Conservation (phyloP, 176 grass and related monocot species). For the Leersia perrieri region DNA sequence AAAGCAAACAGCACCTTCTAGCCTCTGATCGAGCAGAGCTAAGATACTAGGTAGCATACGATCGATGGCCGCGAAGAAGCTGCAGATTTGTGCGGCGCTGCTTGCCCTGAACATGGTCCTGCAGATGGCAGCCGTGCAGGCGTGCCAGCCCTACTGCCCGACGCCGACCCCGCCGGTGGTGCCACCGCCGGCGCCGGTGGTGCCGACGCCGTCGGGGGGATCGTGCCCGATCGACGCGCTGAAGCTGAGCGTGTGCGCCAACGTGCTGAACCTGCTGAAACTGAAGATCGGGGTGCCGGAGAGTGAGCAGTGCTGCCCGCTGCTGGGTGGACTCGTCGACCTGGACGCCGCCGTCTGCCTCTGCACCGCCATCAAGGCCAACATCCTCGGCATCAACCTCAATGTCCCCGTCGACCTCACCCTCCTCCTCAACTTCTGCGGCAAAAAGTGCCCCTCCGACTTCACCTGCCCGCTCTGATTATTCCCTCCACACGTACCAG, state of each 20-base stretch:
- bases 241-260: conserved; percentile 37
- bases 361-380: conserved; percentile 56
- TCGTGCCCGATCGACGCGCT: conserved; percentile 43
- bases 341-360: conserved; percentile 58
- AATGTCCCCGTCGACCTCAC: conserved; percentile 48
- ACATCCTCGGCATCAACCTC: conserved; percentile 55
- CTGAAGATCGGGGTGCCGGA: conserved; percentile 20
- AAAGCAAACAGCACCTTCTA: too few relatives aligned
- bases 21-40: too few relatives aligned
- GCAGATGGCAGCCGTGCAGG: neutral
- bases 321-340: conserved; percentile 22
- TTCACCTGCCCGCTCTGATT: conserved; percentile 46
- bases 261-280: conserved; percentile 43
- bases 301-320: conserved; percentile 37
- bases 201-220: neutral
- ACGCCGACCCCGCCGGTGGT: neutral
- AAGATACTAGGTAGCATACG: too few relatives aligned
- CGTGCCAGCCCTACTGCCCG: neutral
- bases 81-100: neutral
- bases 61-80: neutral
- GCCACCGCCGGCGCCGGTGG: neutral
- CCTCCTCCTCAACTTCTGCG: conserved; percentile 63
- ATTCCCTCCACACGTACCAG: too few relatives aligned
- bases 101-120: neutral
- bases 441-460: conserved; percentile 49